These are phyloP conservation scores for Vaccinium corymbosum DNA, from an alignment of 148 eudicot species.

Conservation along the genomic window DNA sequence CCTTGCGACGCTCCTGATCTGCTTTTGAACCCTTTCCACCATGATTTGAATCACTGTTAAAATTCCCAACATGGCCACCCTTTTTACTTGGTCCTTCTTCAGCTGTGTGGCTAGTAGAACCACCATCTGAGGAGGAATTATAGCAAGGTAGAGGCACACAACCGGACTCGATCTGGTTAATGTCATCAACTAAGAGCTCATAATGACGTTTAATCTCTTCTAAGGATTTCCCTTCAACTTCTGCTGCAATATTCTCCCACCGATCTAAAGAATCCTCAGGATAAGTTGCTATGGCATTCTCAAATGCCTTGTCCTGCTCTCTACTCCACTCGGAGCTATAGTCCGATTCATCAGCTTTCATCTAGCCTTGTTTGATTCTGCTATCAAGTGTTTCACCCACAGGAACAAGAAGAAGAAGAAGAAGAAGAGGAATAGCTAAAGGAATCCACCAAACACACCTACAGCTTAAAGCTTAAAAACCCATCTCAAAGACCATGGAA, in stretches of 20 bases:
- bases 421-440: neutral
- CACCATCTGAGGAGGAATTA: slow-evolving; percentile 55
- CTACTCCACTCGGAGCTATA: slow-evolving; percentile 58
- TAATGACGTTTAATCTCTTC: slow-evolving; percentile 78
- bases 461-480: slow-evolving; percentile 3
- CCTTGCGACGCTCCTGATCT: slow-evolving; percentile 94
- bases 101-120: slow-evolving; percentile 38
- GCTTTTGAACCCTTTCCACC: slow-evolving; percentile 61
- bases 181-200: slow-evolving; percentile 66
- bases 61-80: slow-evolving; percentile 44
- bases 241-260: slow-evolving; percentile 77
- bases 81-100: slow-evolving; percentile 57
- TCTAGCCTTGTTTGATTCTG: slow-evolving; percentile 28
- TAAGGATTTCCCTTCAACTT: slow-evolving; percentile 69
- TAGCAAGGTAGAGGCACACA: slow-evolving; percentile 71
- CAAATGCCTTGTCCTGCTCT: slow-evolving; percentile 84
- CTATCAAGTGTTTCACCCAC: slow-evolving; percentile 19
- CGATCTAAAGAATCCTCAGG: slow-evolving; percentile 56
- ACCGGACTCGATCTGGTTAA: slow-evolving; percentile 72
- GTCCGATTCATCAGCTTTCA: slow-evolving; percentile 50
- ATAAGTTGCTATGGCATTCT: slow-evolving; percentile 72
- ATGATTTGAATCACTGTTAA: slow-evolving; percentile 46
- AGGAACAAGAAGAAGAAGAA: slow-evolving; percentile 8
- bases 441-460: slow-evolving; percentile 10
- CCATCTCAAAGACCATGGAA: neutral